A percentile compares a stretch with the other conserved stretches of the same genome.
Evolutionary conservation across 2,329 filamentous ascomycete genomes (phyloP).

Genomic region (Fusarium setosum): DNA sequence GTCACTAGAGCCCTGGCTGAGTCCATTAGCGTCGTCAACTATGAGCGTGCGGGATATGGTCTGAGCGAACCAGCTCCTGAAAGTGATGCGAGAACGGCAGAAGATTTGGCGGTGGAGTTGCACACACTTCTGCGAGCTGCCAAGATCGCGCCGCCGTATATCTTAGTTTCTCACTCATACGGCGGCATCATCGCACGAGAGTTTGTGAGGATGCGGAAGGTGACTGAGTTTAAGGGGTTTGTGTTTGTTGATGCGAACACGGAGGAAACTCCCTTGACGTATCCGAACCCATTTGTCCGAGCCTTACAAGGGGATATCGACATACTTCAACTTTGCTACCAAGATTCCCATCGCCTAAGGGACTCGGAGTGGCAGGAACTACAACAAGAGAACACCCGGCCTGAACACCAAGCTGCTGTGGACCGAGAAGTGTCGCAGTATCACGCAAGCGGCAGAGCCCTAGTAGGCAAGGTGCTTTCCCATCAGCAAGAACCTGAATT

Average conservation of each 20-base stretch:
- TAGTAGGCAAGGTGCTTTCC: neutral
- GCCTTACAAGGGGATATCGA: neutral
- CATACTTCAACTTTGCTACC: slow-evolving; percentile 5
- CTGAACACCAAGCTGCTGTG: neutral
- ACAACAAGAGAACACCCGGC: neutral
- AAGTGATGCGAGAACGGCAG: neutral
- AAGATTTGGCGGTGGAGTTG: slow-evolving; percentile 14
- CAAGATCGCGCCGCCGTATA: slow-evolving; percentile 26
- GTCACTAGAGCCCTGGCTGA: slow-evolving; percentile 6
- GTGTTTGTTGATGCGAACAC: slow-evolving; percentile 21
- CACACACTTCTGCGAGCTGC: slow-evolving; percentile 10
- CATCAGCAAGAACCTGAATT: neutral
- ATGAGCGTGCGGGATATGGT: slow-evolving; percentile 24
- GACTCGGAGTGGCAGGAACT: neutral
- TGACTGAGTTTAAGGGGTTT: slow-evolving; percentile 26
- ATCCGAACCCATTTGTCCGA: neutral
- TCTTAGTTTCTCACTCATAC: slow-evolving; percentile 10
- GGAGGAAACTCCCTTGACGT: neutral
- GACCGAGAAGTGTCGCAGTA: slow-evolving; percentile 3
- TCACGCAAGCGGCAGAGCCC: neutral
- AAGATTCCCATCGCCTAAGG: neutral
- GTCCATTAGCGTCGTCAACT: slow-evolving; percentile 17
- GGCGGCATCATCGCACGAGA: slow-evolving; percentile 6
- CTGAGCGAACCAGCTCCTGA: slow-evolving; percentile 9
- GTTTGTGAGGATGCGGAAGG: slow-evolving; percentile 9